A percentile compares a stretch with the other conserved stretches of the same genome.
phyloP scores from a whole-genome alignment of 192 early-diverging fungal genomes.

The Oehlia diaphana region DNA sequence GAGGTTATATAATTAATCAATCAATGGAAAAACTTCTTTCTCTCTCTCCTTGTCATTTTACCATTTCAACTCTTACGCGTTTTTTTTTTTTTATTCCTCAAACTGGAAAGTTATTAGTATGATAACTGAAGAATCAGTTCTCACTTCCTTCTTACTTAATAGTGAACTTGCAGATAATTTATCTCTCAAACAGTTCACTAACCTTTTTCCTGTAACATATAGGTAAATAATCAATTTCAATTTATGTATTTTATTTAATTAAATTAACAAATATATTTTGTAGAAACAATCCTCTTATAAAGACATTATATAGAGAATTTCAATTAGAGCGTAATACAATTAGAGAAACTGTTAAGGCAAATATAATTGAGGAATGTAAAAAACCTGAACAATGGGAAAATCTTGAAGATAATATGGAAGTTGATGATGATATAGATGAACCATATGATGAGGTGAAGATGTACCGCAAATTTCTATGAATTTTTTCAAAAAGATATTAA shows the following conservation, averaged over 20 bases:
- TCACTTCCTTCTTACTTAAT: background rate
- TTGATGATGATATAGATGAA: conserved; percentile 2
- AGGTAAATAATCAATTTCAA: background rate
- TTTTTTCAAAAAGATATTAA: background rate
- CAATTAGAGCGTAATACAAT: background rate
- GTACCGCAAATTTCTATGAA: background rate
- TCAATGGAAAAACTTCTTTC: too few species aligned
- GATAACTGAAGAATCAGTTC: background rate
- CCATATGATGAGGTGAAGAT: background rate
- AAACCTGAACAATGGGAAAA: conserved; percentile 7
- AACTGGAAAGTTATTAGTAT: background rate
- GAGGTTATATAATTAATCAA: too few species aligned
- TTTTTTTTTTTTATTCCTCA: too few species aligned
- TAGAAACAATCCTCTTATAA: conserved; percentile 7
- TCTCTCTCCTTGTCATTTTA: too few species aligned
- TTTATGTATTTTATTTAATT: background rate
- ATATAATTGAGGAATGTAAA: conserved; percentile 21
- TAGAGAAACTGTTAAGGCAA: background rate
- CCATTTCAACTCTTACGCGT: too few species aligned
- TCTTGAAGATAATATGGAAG: background rate
- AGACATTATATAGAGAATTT: conserved; percentile 13
- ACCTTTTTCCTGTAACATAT: conserved; percentile 6
- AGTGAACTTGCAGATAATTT: conserved; percentile 22
- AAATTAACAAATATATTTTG: background rate
- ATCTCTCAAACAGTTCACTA: conserved; percentile 8